These are phyloP conservation scores for Yarrowia hollandica DNA, from an alignment of 805 yeast genomes.

Conservation along the genomic window DNA sequence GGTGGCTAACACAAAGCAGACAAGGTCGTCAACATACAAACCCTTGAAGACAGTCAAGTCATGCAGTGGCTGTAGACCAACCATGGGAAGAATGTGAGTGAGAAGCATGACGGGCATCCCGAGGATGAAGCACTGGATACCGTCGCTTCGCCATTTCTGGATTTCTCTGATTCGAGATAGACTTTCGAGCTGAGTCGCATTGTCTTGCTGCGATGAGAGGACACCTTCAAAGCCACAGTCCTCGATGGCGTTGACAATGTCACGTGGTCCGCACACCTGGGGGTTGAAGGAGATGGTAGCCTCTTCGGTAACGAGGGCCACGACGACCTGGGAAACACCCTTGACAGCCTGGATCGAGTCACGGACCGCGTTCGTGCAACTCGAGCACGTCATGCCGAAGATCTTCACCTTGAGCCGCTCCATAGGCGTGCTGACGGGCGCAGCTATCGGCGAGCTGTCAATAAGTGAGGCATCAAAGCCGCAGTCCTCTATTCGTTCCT, in stretches of 20 bases:
- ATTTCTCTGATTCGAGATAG: conserved; percentile 73
- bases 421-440: conserved; percentile 10
- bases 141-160: conserved; percentile 62
- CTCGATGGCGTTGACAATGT: conserved; percentile 54
- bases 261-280: conserved; percentile 56
- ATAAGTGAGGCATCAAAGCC: conserved; percentile 61
- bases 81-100: conserved; percentile 46
- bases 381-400: conserved; percentile 63
- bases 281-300: conserved; percentile 57
- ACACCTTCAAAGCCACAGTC: conserved; percentile 57
- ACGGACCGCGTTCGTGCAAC: conserved; percentile 54
- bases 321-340: conserved; percentile 54
- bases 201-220: conserved; percentile 51
- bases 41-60: conserved; percentile 45
- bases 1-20: conserved; percentile 58
- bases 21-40: conserved; percentile 59
- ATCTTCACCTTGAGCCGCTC: conserved; percentile 43
- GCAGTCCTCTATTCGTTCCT: conserved; percentile 65
- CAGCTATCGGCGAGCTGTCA: conserved; percentile 29
- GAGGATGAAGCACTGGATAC: conserved; percentile 53
- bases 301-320: conserved; percentile 55
- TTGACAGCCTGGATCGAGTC: conserved; percentile 46
- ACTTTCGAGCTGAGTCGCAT: conserved; percentile 65
- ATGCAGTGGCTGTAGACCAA: conserved; percentile 44
- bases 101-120: conserved; percentile 51